Evolutionary conservation across 2,329 filamentous ascomycete genomes (phyloP).

Genomic region (Thielaviopsis euricoi): DNA sequence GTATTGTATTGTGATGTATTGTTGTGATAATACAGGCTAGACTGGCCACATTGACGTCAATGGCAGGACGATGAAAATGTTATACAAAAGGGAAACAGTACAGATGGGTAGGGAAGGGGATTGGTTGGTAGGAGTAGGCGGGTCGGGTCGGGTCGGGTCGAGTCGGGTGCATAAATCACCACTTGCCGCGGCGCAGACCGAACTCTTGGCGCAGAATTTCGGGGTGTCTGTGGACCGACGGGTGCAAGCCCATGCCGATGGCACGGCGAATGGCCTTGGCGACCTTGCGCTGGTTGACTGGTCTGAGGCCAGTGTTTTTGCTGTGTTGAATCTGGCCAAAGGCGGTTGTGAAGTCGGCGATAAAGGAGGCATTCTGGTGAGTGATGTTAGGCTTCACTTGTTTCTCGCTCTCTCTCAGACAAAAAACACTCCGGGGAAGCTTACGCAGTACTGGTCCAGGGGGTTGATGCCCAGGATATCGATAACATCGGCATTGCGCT

Average conservation of each 20-base stretch:
- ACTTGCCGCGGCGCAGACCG: conserved; percentile 2
- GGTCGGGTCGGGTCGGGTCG: too few species aligned
- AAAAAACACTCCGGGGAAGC: conserved; percentile 16
- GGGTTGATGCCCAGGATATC: conserved; percentile 69
- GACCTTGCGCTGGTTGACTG: conserved; percentile 82
- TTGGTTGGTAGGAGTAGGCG: too few species aligned
- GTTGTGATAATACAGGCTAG: neutral
- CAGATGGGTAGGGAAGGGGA: neutral
- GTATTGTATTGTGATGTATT: neutral
- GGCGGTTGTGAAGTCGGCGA: conserved; percentile 73
- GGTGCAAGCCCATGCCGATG: conserved; percentile 81
- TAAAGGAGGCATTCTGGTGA: conserved; percentile 71
- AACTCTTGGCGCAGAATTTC: conserved; percentile 45
- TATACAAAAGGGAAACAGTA: neutral
- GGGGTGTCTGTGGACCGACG: conserved; percentile 78
- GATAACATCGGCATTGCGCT: conserved; percentile 52
- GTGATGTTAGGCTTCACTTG: too few species aligned
- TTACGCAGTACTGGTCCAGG: conserved; percentile 71
- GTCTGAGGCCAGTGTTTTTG: conserved; percentile 61
- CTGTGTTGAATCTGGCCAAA: conserved; percentile 73
- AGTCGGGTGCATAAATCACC: neutral
- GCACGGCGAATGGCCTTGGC: conserved; percentile 82
- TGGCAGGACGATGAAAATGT: neutral
- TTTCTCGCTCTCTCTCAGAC: neutral
- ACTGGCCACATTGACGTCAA: neutral